Evolutionary conservation across 352 stramenopile genomes (phyloP).

Genomic region (Plasmopara halstedii): DNA sequence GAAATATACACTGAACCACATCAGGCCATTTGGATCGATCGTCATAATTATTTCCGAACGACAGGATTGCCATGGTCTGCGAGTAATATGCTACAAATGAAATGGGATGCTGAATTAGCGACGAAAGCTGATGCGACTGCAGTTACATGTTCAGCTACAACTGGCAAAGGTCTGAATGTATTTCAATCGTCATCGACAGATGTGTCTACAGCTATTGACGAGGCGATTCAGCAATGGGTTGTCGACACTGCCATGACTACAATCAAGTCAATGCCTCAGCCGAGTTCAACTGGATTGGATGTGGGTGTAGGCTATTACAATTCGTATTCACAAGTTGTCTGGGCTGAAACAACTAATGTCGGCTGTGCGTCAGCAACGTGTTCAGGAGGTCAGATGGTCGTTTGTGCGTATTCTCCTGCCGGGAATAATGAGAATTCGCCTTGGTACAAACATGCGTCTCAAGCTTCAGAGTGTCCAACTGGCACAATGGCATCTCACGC

Average conservation of each 20-base stretch:
- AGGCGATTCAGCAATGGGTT: constrained; percentile 46
- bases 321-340: constrained; percentile 69
- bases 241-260: constrained; percentile 34
- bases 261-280: constrained; percentile 33
- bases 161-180: constrained; percentile 32
- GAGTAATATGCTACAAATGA: constrained; percentile 49
- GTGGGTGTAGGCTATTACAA: constrained; percentile 57
- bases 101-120: constrained; percentile 43
- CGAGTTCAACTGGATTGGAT: constrained; percentile 25
- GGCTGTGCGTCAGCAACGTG: constrained; percentile 50
- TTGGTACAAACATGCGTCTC: constrained; percentile 45
- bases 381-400: constrained; percentile 27
- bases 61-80: constrained; percentile 53
- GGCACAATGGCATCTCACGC: constrained; percentile 29
- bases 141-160: constrained; percentile 25
- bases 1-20: constrained; percentile 22
- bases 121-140: constrained; percentile 28
- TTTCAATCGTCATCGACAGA: constrained; percentile 21
- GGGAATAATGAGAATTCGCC: constrained; percentile 37
- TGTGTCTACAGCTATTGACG: constrained; percentile 27
- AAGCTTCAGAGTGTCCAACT: constrained; percentile 32
- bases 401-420: constrained; percentile 47
- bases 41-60: constrained; percentile 68
- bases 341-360: constrained; percentile 45
- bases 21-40: constrained; percentile 57